Base-by-base conservation (phyloP, 768 basidiomycete genomes). In the Dioszegia aurantiaca region DNA sequence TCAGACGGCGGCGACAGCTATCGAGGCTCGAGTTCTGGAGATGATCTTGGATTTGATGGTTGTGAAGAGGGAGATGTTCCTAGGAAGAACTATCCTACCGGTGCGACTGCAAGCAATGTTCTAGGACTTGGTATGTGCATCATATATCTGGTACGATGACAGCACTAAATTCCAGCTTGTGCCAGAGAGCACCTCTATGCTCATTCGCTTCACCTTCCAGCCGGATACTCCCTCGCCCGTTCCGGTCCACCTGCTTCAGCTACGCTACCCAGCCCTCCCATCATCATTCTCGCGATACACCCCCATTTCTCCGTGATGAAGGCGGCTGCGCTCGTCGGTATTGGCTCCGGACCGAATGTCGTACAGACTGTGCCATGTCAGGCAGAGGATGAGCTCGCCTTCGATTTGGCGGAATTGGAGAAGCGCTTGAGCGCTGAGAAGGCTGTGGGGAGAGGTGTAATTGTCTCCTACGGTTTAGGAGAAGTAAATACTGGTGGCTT, bases 401-500 rank as follows among this genome's bases (percentile, higher is more conserved):
- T 80, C 48, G 78, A 79, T 46, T 39, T 79, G 4, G 58, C 11
- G 1, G 49, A 40, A 31, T 58, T 80, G 27, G 77, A 78, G 56
- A 47, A 30, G 17, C 26, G 67, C 1, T 47, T 80, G 56, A 64
- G 64, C 52, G 58, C 42, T 17, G 75, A 74, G 33, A 40, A 60
- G 24, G 59, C 55, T n/a, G 39, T 51, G 4, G 77, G 78, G 1
- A 65, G 69, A 42, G 78, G 71, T 0, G 67, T 76, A 0, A 69
- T 75, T 10, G 63, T 78, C 4, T 72, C 60, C 6, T 70, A 73
- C 19, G 71, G 72, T 1, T 69, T 79, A 16, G 80, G 80, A 2
- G 80, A 81, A 61, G 79, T 81, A 37, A 81, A 80, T 60, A 80
- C 80, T 67, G 76, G 79, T 12, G 78, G 71, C 2, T 77, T 79